Conservation (phyloP, 768 basidiomycete species). For the Rossbeevera mucosa region DNA sequence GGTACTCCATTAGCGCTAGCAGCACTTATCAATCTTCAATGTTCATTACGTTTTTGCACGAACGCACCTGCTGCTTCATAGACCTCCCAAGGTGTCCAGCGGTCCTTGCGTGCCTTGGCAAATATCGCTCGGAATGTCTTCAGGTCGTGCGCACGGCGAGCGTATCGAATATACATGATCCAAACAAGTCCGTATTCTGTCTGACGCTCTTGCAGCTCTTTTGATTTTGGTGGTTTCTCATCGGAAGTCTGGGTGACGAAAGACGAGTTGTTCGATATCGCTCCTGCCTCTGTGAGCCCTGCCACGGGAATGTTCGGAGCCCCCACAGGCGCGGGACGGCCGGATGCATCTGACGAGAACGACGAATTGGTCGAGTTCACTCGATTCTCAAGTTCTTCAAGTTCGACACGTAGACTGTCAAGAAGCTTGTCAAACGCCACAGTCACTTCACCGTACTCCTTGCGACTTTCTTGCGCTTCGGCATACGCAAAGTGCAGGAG, state of each 20-base stretch:
- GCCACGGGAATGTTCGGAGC: slow-evolving; percentile 11
- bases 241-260: slow-evolving; percentile 50
- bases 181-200: slow-evolving; percentile 74
- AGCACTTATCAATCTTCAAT: slow-evolving; percentile 6
- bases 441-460: slow-evolving; percentile 66
- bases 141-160: slow-evolving; percentile 80
- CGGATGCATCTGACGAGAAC: slow-evolving; percentile 34
- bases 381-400: slow-evolving; percentile 55
- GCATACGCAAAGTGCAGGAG: slow-evolving; percentile 87
- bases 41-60: neutral
- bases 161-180: slow-evolving; percentile 93
- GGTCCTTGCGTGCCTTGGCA: slow-evolving; percentile 71
- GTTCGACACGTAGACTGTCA: slow-evolving; percentile 53
- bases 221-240: slow-evolving; percentile 47
- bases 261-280: slow-evolving; percentile 40
- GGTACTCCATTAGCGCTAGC: slow-evolving; percentile 91
- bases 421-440: slow-evolving; percentile 70
- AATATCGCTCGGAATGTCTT: slow-evolving; percentile 76
- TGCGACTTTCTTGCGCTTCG: slow-evolving; percentile 64
- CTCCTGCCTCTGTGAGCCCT: slow-evolving; percentile 29
- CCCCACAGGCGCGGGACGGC: slow-evolving; percentile 24
- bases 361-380: slow-evolving; percentile 36
- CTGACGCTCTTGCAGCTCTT: slow-evolving; percentile 51
- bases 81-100: slow-evolving; percentile 84
- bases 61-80: slow-evolving; percentile 82